A percentile compares a stretch with the other conserved stretches of the same genome.
Conservation (phyloP, 306 rosid species). For the Inga laurina region DNA sequence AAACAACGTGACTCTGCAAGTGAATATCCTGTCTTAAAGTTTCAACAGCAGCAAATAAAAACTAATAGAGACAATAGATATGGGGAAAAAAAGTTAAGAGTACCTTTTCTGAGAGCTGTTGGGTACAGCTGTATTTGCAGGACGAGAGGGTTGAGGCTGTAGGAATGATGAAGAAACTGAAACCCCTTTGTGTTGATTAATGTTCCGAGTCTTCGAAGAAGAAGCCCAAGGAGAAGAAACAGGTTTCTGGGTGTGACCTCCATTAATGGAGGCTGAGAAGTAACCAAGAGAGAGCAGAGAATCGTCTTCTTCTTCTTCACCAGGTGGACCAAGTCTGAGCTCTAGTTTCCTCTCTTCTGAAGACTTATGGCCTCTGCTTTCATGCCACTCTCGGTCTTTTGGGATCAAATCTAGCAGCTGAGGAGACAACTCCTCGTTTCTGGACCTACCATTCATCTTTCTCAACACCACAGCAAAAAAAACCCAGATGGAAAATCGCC, state of each 20-base stretch:
- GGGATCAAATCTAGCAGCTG: conserved; percentile 63
- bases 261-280: conserved; percentile 34
- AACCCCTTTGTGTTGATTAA: conserved; percentile 35
- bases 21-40: conserved; percentile 42
- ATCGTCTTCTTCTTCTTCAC: conserved; percentile 49
- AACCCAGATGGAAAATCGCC: conserved; percentile 15
- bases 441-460: conserved; percentile 45
- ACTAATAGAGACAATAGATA: neutral
- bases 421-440: conserved; percentile 49
- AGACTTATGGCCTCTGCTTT: conserved; percentile 36
- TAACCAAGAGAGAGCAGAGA: conserved; percentile 52
- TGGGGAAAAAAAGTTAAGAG: conserved; percentile 8
- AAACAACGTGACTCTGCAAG: conserved; percentile 37
- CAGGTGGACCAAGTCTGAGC: conserved; percentile 93
- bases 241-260: conserved; percentile 34
- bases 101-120: conserved; percentile 89
- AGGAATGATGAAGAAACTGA: conserved; percentile 42
- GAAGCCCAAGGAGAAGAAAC: conserved; percentile 46
- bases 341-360: conserved; percentile 74
- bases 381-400: conserved; percentile 49
- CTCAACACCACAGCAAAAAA: neutral
- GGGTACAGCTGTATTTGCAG: conserved; percentile 59
- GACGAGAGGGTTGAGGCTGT: conserved; percentile 45
- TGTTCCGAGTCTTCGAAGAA: conserved; percentile 32
- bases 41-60: neutral